A percentile compares a stretch with the other conserved stretches of the same genome.
Evolutionary conservation across 1,139 yeast species (phyloP).

Genomic region (Zygoascus hellenicus): DNA sequence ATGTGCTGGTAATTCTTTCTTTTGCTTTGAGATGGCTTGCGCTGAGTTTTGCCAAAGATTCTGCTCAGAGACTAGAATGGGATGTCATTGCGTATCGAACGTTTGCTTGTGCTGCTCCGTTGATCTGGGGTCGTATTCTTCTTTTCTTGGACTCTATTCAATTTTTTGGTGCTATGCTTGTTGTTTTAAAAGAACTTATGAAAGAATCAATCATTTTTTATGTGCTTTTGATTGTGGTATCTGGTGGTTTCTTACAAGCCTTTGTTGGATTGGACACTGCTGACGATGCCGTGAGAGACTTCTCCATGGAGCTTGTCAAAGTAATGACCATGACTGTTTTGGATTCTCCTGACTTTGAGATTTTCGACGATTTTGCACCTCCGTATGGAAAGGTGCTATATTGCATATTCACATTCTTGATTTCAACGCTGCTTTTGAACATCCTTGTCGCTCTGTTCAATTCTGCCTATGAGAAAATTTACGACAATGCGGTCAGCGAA

Average conservation of each 20-base stretch:
- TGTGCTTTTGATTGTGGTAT: constrained; percentile 61
- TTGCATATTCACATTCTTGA: constrained; percentile 69
- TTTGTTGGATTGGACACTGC: constrained; percentile 82
- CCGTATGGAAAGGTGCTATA: constrained; percentile 78
- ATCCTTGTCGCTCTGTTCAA: constrained; percentile 80
- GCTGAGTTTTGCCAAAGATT: constrained; percentile 29
- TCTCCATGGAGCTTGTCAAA: constrained; percentile 57
- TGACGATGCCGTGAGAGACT: constrained; percentile 56
- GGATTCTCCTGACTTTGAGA: constrained; percentile 66
- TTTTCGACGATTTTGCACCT: constrained; percentile 67
- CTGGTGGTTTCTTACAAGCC: constrained; percentile 79
- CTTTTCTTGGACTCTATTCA: constrained; percentile 72
- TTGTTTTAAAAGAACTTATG: constrained; percentile 80
- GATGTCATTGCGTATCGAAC: constrained; percentile 67
- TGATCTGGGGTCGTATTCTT: constrained; percentile 78
- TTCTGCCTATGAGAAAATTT: constrained; percentile 75
- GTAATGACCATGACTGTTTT: constrained; percentile 66
- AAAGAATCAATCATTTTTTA: constrained; percentile 77
- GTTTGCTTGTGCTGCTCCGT: constrained; percentile 76
- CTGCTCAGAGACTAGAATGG: constrained; percentile 37
- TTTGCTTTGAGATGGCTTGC: constrained; percentile 54
- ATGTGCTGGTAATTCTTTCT: constrained; percentile 48
- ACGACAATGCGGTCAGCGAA: constrained; percentile 77
- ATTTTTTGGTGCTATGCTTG: constrained; percentile 86
- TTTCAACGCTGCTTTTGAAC: constrained; percentile 54